A percentile compares a stretch with the other conserved stretches of the same genome.
These are phyloP conservation scores for Ophiognomonia clavigignenti-juglandacearum DNA, from an alignment of 2,329 filamentous ascomycete genomes.

Conservation along the genomic window DNA sequence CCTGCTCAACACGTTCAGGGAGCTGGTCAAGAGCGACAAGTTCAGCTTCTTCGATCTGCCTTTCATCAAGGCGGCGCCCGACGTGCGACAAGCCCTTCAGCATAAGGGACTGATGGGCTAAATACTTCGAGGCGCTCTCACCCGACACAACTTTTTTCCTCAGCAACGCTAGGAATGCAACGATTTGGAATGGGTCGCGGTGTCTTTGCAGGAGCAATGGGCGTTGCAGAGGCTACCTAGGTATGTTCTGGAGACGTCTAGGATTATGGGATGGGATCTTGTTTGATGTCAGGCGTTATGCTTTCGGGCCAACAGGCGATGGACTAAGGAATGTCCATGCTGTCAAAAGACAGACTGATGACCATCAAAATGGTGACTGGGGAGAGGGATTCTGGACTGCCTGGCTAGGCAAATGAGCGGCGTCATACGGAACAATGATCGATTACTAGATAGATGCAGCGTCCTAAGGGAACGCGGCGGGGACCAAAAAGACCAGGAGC, in stretches of 20 bases:
- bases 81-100: constrained; percentile 50
- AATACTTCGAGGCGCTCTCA: neutral
- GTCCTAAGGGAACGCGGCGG: neutral
- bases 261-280: neutral
- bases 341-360: neutral
- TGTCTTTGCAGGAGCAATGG: neutral
- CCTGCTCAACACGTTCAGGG: constrained; percentile 78
- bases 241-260: too few species aligned
- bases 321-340: neutral
- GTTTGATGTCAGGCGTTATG: neutral
- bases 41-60: constrained; percentile 90
- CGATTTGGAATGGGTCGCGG: neutral
- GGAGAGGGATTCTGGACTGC: neutral
- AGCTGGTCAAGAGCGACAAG: constrained; percentile 85
- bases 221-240: neutral
- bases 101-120: neutral
- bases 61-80: constrained; percentile 84
- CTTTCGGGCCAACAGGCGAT: neutral
- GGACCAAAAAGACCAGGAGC: neutral
- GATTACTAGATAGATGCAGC: neutral
- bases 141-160: neutral
- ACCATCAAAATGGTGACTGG: neutral
- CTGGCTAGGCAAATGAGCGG: neutral
- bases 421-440: neutral
- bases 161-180: neutral